Percentiles rank a stretch among this genome's conserved stretches.
phyloP scores from a whole-genome alignment of 2,329 filamentous ascomycete species.

The Plenodomus lindquistii region DNA sequence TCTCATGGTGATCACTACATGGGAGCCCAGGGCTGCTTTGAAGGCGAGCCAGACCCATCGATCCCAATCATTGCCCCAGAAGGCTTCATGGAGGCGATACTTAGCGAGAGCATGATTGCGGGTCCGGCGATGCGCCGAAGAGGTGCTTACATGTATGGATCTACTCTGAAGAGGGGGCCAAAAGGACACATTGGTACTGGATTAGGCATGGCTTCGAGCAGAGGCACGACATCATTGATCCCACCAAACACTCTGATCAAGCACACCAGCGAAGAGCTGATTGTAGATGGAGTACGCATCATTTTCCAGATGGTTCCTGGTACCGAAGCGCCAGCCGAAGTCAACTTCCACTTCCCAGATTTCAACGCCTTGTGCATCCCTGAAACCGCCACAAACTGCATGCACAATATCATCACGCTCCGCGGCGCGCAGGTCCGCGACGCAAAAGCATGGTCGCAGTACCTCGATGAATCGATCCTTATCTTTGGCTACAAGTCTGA shows the following conservation, averaged over 20 bases:
- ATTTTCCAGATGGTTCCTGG: slow-evolving; percentile 49
- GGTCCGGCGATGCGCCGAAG: slow-evolving; percentile 48
- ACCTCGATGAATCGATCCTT: slow-evolving; percentile 2
- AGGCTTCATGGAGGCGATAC: slow-evolving; percentile 29
- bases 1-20: slow-evolving; percentile 48
- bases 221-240: slow-evolving; percentile 39
- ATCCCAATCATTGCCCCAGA: slow-evolving; percentile 5
- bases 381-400: slow-evolving; percentile 46
- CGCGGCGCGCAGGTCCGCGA: slow-evolving; percentile 50
- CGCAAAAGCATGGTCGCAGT: slow-evolving; percentile 46
- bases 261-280: slow-evolving; percentile 34
- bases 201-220: slow-evolving; percentile 38
- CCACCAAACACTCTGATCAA: slow-evolving; percentile 41
- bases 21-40: slow-evolving; percentile 26
- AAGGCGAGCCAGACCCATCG: slow-evolving; percentile 2
- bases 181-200: slow-evolving; percentile 46
- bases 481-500: neutral
- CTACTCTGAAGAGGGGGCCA: slow-evolving; percentile 28
- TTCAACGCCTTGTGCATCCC: slow-evolving; percentile 44
- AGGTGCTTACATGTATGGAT: slow-evolving; percentile 49
- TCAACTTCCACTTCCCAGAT: slow-evolving; percentile 49
- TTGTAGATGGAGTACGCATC: slow-evolving; percentile 45
- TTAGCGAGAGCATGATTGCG: slow-evolving; percentile 47
- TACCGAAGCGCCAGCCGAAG: slow-evolving; percentile 50
- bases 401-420: slow-evolving; percentile 51